Evolutionary conservation across 352 stramenopile genomes (phyloP).

Genomic region (Elongisporangium anandrum): DNA sequence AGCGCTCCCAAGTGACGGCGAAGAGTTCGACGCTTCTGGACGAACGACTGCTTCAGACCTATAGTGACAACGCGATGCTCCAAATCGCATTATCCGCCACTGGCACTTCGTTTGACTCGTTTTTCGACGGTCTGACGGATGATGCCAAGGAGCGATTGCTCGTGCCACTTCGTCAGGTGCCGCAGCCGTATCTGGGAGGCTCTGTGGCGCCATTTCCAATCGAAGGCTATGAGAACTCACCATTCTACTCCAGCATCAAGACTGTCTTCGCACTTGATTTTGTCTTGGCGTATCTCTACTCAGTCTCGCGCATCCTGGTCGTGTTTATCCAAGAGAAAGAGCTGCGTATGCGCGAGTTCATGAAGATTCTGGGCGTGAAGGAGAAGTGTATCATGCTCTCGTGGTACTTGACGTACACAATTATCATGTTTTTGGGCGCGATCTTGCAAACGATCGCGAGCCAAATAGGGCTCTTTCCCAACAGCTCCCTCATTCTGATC

Average conservation of each 20-base stretch:
- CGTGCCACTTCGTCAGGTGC: constrained; percentile 28
- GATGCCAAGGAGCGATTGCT: constrained; percentile 18
- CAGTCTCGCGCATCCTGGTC: constrained; percentile 79
- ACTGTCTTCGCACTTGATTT: constrained; percentile 87
- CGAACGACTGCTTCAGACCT: constrained; percentile 19
- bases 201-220: constrained; percentile 34
- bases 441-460: constrained; percentile 59
- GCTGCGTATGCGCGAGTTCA: constrained; percentile 84
- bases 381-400: constrained; percentile 57
- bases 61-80: constrained; percentile 46
- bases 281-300: constrained; percentile 90
- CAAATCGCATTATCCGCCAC: constrained; percentile 11
- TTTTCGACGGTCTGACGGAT: constrained; percentile 10
- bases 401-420: constrained; percentile 82
- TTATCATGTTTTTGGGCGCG: constrained; percentile 68
- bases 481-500: constrained; percentile 41
- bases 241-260: constrained; percentile 70
- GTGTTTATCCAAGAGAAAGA: constrained; percentile 93
- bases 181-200: constrained; percentile 33
- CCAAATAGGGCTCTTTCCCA: constrained; percentile 39
- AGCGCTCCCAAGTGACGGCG: constrained; percentile 29
- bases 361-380: constrained; percentile 93
- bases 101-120: background rate
- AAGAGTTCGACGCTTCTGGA: constrained; percentile 22
- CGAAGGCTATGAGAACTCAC: constrained; percentile 25